These are phyloP conservation scores for Blastomyces silverae DNA, from an alignment of 2,329 filamentous ascomycete species.

Conservation along the genomic window DNA sequence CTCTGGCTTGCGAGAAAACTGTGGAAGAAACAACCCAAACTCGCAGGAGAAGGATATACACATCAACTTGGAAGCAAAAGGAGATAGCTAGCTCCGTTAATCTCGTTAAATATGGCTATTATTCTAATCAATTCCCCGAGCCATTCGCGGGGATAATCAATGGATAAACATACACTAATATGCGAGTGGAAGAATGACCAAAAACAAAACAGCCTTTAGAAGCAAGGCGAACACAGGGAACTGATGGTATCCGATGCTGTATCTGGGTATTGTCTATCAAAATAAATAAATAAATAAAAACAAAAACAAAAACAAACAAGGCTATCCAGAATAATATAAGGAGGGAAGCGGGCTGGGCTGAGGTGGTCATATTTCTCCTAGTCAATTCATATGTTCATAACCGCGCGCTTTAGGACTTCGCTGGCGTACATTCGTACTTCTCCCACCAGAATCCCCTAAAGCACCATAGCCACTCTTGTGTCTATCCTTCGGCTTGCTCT, in stretches of 20 bases:
- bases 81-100: background rate
- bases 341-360: no score
- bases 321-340: background rate
- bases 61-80: background rate
- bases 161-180: background rate
- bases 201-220: background rate
- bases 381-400: conserved; percentile 1
- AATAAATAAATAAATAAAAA: background rate
- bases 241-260: background rate
- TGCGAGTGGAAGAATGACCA: background rate
- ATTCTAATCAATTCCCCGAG: background rate
- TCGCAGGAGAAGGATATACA: background rate
- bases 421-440: background rate
- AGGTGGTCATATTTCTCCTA: background rate
- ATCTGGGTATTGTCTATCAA: conserved; percentile 3
- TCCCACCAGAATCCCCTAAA: background rate
- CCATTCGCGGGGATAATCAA: background rate
- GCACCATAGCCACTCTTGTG: background rate
- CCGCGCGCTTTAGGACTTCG: conserved; percentile 1
- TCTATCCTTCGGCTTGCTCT: background rate
- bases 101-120: background rate
- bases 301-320: background rate
- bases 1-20: background rate
- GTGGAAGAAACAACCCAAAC: background rate
- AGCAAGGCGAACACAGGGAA: background rate